Evolutionary conservation across 2,329 filamentous ascomycete genomes (phyloP).

Genomic region (Penicillium sp.): DNA sequence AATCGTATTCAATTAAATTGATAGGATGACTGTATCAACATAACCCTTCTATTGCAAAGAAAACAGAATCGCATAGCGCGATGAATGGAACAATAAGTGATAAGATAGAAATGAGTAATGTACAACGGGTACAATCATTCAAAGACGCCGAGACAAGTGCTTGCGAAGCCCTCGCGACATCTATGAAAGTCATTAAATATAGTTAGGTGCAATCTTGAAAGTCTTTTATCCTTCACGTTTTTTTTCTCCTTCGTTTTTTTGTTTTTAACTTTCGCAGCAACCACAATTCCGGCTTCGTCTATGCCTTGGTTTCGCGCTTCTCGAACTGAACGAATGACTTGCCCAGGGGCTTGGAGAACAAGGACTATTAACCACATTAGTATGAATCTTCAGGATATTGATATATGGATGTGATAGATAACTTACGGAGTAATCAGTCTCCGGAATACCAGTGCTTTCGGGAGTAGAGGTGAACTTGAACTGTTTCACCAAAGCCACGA

Average conservation of each 20-base stretch:
- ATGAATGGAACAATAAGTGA: not conserved
- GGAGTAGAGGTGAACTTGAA: constrained; percentile 75
- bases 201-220: not conserved
- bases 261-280: not conserved
- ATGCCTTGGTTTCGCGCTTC: constrained; percentile 42
- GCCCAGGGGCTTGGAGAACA: constrained; percentile 75
- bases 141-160: constrained; percentile 5
- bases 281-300: constrained; percentile 9
- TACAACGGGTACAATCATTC: constrained; percentile 24
- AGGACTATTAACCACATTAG: constrained; percentile 43
- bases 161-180: not conserved
- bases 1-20: constrained; percentile 3
- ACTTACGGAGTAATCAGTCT: constrained; percentile 61
- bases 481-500: constrained; percentile 73
- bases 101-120: constrained; percentile 19
- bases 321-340: constrained; percentile 78
- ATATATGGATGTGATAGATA: not conserved
- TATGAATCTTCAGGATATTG: not conserved
- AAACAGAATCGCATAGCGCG: not conserved
- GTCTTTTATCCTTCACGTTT: not conserved
- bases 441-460: constrained; percentile 34
- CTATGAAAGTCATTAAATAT: constrained; percentile 22
- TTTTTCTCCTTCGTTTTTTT: not conserved
- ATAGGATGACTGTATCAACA: constrained; percentile 24
- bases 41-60: not conserved